A percentile compares a stretch with the other conserved stretches of the same genome.
phyloP scores from a whole-genome alignment of 2,329 filamentous ascomycete genomes.

The Phyllosticta ampelicida region DNA sequence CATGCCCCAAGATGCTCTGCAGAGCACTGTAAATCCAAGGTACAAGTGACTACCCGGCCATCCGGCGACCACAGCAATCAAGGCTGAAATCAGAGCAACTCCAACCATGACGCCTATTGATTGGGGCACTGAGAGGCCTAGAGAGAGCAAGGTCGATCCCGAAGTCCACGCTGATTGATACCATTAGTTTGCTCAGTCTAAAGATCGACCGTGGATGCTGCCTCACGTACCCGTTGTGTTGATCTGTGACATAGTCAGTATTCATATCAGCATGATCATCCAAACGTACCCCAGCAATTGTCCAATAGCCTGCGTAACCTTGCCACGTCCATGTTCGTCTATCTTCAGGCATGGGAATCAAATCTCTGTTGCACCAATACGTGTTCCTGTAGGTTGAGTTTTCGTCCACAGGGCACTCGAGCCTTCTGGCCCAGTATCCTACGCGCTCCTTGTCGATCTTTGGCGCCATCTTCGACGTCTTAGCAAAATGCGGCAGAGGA shows the following conservation, averaged over 20 bases:
- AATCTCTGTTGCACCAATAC: slow-evolving; percentile 8
- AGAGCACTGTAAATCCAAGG: slow-evolving; percentile 26
- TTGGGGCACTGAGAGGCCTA: slow-evolving; percentile 21
- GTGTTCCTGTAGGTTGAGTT: slow-evolving; percentile 7
- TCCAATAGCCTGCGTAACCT: slow-evolving; percentile 9
- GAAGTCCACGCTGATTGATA: slow-evolving; percentile 9
- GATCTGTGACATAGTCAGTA: no score
- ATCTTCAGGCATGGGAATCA: slow-evolving; percentile 5
- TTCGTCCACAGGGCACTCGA: slow-evolving; percentile 7
- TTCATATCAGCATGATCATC: no score
- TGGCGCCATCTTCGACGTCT: slow-evolving; percentile 1
- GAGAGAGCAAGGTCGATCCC: slow-evolving; percentile 7
- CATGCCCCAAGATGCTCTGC: slow-evolving; percentile 15
- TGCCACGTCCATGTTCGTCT: slow-evolving; percentile 9
- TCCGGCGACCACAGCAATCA: slow-evolving; percentile 25
- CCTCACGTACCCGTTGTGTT: no score
- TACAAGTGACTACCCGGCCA: slow-evolving; percentile 26
- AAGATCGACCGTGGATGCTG: no score
- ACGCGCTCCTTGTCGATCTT: background rate
- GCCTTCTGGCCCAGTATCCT: slow-evolving; percentile 8
- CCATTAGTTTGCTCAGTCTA: no score
- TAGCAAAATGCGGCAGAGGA: no score
- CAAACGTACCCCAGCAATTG: slow-evolving; percentile 3
- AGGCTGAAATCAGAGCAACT: slow-evolving; percentile 22
- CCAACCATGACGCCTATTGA: slow-evolving; percentile 25